Evolutionary conservation across 352 stramenopile species (phyloP).

Genomic region (Phytopythium boreale): DNA sequence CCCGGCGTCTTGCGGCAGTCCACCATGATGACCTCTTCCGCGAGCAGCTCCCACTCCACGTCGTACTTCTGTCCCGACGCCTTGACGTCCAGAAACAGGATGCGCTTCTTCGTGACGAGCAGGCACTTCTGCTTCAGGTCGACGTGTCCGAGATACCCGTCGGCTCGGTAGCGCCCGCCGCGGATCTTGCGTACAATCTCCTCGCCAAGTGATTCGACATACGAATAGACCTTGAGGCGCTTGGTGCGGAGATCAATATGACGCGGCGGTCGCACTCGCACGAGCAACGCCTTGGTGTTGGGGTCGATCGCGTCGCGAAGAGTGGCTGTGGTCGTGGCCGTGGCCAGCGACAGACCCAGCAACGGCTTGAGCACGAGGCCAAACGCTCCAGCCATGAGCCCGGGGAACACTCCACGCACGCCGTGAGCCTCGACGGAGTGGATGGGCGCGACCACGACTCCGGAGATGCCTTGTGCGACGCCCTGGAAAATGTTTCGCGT

Average conservation of each 20-base stretch:
- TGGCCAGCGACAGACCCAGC: constrained; percentile 71
- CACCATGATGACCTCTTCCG: constrained; percentile 78
- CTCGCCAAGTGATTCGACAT: constrained; percentile 85
- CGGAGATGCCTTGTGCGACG: constrained; percentile 81
- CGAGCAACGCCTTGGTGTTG: constrained; percentile 77
- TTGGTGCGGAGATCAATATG: constrained; percentile 83
- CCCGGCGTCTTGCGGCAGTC: constrained; percentile 39
- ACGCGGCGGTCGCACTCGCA: constrained; percentile 70
- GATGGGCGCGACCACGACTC: constrained; percentile 81
- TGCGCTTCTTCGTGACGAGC: constrained; percentile 79
- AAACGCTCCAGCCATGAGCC: constrained; percentile 73
- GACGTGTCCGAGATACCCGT: constrained; percentile 82
- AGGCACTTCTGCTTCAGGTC: constrained; percentile 84
- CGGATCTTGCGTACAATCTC: constrained; percentile 82
- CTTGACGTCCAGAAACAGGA: constrained; percentile 77
- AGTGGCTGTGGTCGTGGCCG: constrained; percentile 63
- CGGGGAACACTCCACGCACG: constrained; percentile 68
- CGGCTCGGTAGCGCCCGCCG: constrained; percentile 66
- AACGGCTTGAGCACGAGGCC: constrained; percentile 82
- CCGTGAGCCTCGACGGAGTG: constrained; percentile 80
- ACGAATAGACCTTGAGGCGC: constrained; percentile 82
- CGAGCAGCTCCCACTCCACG: constrained; percentile 74
- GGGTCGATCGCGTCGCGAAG: constrained; percentile 77
- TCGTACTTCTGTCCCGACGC: constrained; percentile 57
- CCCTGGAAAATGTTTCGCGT: constrained; percentile 87